Evolutionary conservation across 768 basidiomycete genomes (phyloP), one percentile per base, ranked within the genome.

Genomic region (Phallus indusiatus): DNA sequence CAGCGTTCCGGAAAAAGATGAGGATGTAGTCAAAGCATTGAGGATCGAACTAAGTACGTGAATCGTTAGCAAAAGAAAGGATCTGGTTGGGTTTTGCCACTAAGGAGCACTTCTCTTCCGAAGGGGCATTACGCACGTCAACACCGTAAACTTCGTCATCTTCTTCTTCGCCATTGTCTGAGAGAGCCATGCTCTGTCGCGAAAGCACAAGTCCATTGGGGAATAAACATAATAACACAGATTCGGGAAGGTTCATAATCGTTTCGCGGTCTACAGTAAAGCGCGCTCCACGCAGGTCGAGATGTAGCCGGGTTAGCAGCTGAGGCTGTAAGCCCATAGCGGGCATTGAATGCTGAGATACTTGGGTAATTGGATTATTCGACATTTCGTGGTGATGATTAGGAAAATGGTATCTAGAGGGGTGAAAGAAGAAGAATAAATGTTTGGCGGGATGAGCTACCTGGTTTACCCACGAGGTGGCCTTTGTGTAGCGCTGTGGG

Each of bases 241-340:
- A 93, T 81, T 99, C 96, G 1, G 96, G 96, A 18, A 99, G 80
- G 70, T 94, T 92, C 94, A 98, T 96, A 69, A 99, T 87, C 6
- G 90, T 94, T 75, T 98, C 95, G 64, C 95, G 81, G 74, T 98
- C 96, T 48, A 99, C 92, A 61, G 90, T 85, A 74, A 98, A 94
- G 62, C 93, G 85, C 65, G 74, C 79, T 58, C 94, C 94, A 63
- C 96, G 85, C 37, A 99, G 81, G 74, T 98, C 96, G 65, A 99
- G 84, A 56, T 88, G 81, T 65, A 99, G 79, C 65, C 92, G 81
- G 22, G 91, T 87, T 63, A 97, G 81, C 46, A 95, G 80, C 74
- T 92, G 89, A 5, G 90, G 90, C 73, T 93, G 88, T 35, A 91
- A 74, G 65, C 83, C 84, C 12, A 83, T 78, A 65, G 86, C 84